phyloP scores from a whole-genome alignment of 1,284 basidiomycete species.

The Heliocybe sulcata region DNA sequence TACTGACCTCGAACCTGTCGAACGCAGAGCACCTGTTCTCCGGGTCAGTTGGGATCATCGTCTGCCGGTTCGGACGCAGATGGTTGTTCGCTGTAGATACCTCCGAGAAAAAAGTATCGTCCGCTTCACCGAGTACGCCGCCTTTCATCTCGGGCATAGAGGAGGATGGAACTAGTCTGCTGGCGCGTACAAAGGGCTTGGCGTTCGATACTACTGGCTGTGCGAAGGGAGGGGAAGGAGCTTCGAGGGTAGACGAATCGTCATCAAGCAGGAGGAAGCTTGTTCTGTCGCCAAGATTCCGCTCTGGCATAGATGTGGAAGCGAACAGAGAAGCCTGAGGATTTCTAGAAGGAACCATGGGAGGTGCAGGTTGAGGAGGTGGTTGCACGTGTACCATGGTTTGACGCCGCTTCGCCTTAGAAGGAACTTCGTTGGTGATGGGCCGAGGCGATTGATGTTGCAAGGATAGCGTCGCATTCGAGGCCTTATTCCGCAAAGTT shows the following conservation, averaged over 20 bases:
- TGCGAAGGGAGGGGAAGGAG: background rate
- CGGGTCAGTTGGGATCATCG: background rate
- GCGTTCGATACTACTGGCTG: background rate
- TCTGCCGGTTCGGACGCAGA: background rate
- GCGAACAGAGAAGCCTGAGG: background rate
- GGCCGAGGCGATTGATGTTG: background rate
- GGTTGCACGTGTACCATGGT: background rate
- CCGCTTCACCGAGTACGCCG: background rate
- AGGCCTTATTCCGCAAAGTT: background rate
- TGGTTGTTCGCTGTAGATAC: background rate
- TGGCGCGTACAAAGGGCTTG: background rate
- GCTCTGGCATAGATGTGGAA: background rate
- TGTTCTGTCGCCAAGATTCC: background rate
- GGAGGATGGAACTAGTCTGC: background rate
- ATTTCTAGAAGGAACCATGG: background rate
- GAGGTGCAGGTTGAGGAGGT: background rate
- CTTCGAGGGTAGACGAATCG: background rate
- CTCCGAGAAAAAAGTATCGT: background rate
- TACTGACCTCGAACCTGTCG: background rate
- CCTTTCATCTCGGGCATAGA: background rate
- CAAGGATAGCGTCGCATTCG: background rate
- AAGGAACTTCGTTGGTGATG: background rate
- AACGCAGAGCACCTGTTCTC: background rate
- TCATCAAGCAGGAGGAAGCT: background rate
- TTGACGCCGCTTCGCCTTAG: background rate